Percentiles rank a stretch among this genome's conserved stretches.
Evolutionary conservation across 768 basidiomycete genomes (phyloP).

Genomic region (Mycena latifolia): DNA sequence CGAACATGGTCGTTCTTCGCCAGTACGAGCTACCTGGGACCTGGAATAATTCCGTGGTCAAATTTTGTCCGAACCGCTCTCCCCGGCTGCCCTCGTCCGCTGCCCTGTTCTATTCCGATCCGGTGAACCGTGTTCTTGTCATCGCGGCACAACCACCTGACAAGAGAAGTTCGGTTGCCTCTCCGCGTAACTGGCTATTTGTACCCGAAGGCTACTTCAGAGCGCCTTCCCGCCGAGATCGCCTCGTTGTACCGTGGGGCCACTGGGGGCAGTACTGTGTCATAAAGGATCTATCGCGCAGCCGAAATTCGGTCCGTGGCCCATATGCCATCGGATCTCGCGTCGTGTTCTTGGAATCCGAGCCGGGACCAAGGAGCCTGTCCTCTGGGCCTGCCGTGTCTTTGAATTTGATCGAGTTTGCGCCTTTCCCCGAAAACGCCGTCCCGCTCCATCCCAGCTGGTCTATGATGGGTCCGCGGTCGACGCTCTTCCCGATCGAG

Average conservation of each 20-base stretch:
- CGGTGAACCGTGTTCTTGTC: constrained; percentile 61
- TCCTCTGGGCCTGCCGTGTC: constrained; percentile 34
- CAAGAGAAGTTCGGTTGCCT: constrained; percentile 46
- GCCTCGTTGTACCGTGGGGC: constrained; percentile 62
- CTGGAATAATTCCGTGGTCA: constrained; percentile 62
- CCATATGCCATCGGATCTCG: constrained; percentile 62
- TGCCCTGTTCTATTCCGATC: constrained; percentile 70
- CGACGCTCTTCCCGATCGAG: constrained; percentile 57
- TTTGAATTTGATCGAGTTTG: constrained; percentile 59
- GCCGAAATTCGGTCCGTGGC: constrained; percentile 46
- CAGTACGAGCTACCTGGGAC: constrained; percentile 69
- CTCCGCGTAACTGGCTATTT: constrained; percentile 61
- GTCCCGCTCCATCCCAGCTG: constrained; percentile 46
- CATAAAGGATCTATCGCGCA: constrained; percentile 54
- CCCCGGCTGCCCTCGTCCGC: constrained; percentile 50
- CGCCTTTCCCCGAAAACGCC: constrained; percentile 53
- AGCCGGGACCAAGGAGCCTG: constrained; percentile 36
- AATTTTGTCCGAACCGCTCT: constrained; percentile 62
- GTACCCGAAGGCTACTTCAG: constrained; percentile 66
- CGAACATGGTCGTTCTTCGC: constrained; percentile 55
- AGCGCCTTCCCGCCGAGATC: constrained; percentile 57
- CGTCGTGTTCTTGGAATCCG: constrained; percentile 59
- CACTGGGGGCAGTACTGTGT: constrained; percentile 67
- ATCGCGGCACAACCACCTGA: constrained; percentile 58
- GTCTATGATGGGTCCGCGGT: constrained; percentile 56